phyloP scores from a whole-genome alignment of 164 flowering plant species.

The Annona cherimola region DNA sequence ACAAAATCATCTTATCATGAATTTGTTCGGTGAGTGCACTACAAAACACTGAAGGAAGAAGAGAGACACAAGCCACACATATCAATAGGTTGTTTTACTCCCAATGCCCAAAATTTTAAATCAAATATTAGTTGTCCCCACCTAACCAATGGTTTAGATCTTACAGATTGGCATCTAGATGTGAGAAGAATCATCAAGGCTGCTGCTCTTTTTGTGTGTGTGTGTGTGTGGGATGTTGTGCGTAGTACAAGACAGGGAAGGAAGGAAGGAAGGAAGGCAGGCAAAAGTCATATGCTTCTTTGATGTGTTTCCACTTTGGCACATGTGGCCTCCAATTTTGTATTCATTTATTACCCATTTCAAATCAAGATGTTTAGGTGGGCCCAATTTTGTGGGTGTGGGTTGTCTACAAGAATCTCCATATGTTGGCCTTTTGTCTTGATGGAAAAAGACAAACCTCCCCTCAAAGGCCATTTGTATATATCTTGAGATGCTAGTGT shows the following conservation, averaged over 20 bases:
- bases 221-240: no score
- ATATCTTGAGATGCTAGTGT: not conserved
- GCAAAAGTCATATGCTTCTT: not conserved
- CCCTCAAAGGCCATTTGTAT: not conserved
- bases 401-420: not conserved
- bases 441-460: constrained; percentile 7
- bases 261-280: no score
- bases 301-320: not conserved
- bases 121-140: not conserved
- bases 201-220: no score
- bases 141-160: not conserved
- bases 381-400: constrained; percentile 8
- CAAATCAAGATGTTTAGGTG: not conserved
- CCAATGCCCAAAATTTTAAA: no score
- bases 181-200: no score
- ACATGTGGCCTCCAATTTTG: constrained; percentile 5
- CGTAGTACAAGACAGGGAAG: no score
- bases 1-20: no score
- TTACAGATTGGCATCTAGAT: not conserved
- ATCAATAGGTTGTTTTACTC: no score
- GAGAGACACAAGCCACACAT: no score
- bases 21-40: not conserved
- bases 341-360: not conserved
- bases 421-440: constrained; percentile 9
- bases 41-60: not conserved